Percentiles rank a stretch among this genome's conserved stretches.
Conservation (phyloP, 139 green algal genomes). For the Asterochloris sp. region DNA sequence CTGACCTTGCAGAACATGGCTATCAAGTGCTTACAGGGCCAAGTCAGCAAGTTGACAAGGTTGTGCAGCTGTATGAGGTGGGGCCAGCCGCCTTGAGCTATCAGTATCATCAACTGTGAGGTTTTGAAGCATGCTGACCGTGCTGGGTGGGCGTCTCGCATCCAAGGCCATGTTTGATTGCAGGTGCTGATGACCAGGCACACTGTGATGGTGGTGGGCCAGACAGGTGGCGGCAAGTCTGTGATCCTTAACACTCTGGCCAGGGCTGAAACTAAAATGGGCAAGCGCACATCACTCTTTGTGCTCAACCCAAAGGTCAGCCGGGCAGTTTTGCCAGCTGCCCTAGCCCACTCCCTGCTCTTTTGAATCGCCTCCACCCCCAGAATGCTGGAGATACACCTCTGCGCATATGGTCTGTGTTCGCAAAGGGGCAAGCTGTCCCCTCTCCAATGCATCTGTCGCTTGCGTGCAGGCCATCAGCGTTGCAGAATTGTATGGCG, state of each 20-base stretch:
- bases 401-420: no score
- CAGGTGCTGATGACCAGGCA: slow-evolving; percentile 69
- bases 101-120: not conserved
- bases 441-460: not conserved
- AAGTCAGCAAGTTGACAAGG: slow-evolving; percentile 77
- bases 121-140: not conserved
- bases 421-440: no score
- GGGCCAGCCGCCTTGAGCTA: not conserved
- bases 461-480: slow-evolving; percentile 42
- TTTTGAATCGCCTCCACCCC: no score
- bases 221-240: slow-evolving; percentile 84
- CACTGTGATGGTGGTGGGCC: slow-evolving; percentile 85
- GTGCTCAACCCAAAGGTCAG: slow-evolving; percentile 76
- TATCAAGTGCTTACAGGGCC: slow-evolving; percentile 59
- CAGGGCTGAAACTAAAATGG: slow-evolving; percentile 70
- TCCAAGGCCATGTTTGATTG: not conserved
- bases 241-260: slow-evolving; percentile 83
- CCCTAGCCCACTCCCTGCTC: no score
- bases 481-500: slow-evolving; percentile 74
- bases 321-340: no score
- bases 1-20: slow-evolving; percentile 66
- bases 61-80: slow-evolving; percentile 85
- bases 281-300: slow-evolving; percentile 70
- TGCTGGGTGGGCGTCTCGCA: not conserved
- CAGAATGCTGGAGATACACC: no score